These are phyloP conservation scores for Nyssa sinensis DNA, from an alignment of 148 eudicot genomes.

Conservation along the genomic window DNA sequence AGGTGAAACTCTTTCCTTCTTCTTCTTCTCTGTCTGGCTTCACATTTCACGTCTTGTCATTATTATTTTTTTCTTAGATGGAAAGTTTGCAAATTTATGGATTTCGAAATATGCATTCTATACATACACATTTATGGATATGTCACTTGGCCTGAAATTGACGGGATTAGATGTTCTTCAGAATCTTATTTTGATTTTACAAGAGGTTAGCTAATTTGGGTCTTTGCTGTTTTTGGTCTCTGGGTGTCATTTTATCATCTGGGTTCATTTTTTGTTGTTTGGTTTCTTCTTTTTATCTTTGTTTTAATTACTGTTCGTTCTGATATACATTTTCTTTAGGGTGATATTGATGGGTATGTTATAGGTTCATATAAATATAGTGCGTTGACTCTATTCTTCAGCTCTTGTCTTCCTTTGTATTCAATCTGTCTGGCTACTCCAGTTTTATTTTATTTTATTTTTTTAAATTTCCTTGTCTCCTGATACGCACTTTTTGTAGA, in stretches of 20 bases:
- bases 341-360: not conserved
- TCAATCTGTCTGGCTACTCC: not conserved
- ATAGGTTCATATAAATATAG: too few relatives aligned
- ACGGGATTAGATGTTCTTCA: not conserved
- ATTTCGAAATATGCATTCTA: not conserved
- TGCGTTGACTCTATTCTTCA: conserved; percentile 11
- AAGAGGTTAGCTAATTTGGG: not conserved
- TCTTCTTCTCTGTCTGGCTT: not conserved
- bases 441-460: not conserved
- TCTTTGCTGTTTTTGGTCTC: not conserved
- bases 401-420: not conserved
- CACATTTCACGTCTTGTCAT: not conserved
- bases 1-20: not conserved
- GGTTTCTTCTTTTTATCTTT: not conserved
- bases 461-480: not conserved
- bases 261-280: not conserved
- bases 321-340: not conserved
- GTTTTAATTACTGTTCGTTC: not conserved
- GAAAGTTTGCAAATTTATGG: not conserved
- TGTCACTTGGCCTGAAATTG: not conserved
- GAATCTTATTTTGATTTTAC: not conserved
- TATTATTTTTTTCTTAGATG: not conserved
- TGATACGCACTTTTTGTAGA: not conserved
- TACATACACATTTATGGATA: not conserved
- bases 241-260: not conserved